Percentiles rank a stretch among this genome's conserved stretches.
These are phyloP conservation scores for Aspergillus candidus DNA, from an alignment of 2,329 filamentous ascomycete species.

Conservation along the genomic window DNA sequence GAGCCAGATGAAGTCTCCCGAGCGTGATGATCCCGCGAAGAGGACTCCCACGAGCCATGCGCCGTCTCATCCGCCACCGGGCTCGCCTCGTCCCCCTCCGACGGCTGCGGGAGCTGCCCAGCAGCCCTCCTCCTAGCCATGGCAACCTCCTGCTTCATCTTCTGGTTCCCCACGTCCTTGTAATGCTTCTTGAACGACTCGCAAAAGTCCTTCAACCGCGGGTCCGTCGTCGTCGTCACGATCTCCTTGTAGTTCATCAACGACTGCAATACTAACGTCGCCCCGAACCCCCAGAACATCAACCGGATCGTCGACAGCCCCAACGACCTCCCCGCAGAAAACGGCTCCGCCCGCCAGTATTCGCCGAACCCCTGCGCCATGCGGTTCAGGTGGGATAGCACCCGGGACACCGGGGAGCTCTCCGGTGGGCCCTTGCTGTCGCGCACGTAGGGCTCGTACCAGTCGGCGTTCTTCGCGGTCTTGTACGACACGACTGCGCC, in stretches of 20 bases:
- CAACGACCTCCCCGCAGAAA: background rate
- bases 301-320: conserved; percentile 5
- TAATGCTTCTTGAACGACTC: conserved; percentile 15
- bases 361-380: conserved; percentile 5
- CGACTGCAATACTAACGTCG: conserved; percentile 3
- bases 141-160: conserved; percentile 16
- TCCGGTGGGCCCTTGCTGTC: background rate
- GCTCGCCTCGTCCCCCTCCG: conserved; percentile 3
- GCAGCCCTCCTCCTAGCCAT: conserved; percentile 14
- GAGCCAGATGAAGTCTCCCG: no score
- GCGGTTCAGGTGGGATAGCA: no score
- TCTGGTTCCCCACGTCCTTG: conserved; percentile 13
- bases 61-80: background rate
- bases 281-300: conserved; percentile 10
- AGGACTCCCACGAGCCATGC: background rate
- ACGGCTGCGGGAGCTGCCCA: conserved; percentile 1
- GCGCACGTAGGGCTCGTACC: conserved; percentile 1
- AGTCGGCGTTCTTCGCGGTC: conserved; percentile 5
- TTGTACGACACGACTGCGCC: conserved; percentile 7
- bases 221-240: conserved; percentile 13
- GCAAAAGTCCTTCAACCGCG: conserved; percentile 19
- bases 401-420: conserved; percentile 5
- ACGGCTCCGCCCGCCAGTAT: conserved; percentile 5
- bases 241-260: conserved; percentile 12
- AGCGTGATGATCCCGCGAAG: no score